Percentiles rank a stretch among this genome's conserved stretches.
phyloP scores from a whole-genome alignment of 164 flowering plant species.

The Macadamia tetraphylla region DNA sequence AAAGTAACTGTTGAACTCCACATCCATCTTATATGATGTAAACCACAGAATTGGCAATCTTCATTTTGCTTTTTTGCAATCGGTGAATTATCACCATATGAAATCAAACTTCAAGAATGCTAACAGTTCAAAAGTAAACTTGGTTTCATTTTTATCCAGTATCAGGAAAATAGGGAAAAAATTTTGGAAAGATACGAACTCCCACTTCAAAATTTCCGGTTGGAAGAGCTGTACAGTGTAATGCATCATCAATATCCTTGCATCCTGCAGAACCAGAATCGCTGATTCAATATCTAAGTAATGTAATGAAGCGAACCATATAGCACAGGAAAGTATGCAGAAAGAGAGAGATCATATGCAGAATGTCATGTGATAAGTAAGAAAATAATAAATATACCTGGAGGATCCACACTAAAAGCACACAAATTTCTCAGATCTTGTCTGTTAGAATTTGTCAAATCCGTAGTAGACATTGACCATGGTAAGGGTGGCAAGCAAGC shows the following conservation, averaged over 20 bases:
- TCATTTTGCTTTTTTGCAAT: too few species aligned
- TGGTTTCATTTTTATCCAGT: neutral
- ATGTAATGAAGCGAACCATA: neutral
- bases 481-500: constrained; percentile 97
- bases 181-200: constrained; percentile 80
- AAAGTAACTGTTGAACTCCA: too few species aligned
- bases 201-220: constrained; percentile 98
- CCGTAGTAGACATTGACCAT: constrained; percentile 86
- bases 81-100: too few species aligned
- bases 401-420: constrained; percentile 96
- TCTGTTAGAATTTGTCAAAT: constrained; percentile 68
- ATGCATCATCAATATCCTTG: constrained; percentile 98
- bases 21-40: too few species aligned
- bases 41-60: too few species aligned
- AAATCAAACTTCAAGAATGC: neutral
- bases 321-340: neutral
- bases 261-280: constrained; percentile 62
- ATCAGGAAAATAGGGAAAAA: neutral
- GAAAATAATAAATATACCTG: constrained; percentile 42
- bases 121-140: too few species aligned
- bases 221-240: constrained; percentile 84
- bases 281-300: neutral
- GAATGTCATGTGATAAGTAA: too few species aligned
- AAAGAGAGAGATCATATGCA: neutral
- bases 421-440: constrained; percentile 76